Percentiles rank a stretch among this genome's conserved stretches.
phyloP scores from a whole-genome alignment of 2,329 filamentous ascomycete species.

The Aureobasidium lini region DNA sequence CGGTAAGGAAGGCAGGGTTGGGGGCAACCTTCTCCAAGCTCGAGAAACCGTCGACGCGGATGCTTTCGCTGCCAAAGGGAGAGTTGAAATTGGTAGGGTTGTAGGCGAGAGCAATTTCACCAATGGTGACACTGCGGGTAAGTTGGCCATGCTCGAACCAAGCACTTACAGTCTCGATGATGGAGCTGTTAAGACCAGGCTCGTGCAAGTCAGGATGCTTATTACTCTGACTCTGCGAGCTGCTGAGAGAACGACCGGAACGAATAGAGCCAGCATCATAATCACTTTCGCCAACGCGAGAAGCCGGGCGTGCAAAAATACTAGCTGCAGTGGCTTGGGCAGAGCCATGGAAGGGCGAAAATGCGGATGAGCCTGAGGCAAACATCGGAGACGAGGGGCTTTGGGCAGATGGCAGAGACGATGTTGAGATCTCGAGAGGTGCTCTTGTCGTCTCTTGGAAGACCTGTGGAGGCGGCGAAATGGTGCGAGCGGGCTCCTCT shows the following conservation, averaged over 20 bases:
- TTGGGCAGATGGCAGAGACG: conserved; percentile 3
- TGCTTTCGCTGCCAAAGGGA: conserved; percentile 47
- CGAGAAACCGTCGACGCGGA: conserved; percentile 81
- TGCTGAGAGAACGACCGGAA: conserved; percentile 73
- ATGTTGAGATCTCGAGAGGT: conserved; percentile 9
- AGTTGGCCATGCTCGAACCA: conserved; percentile 68
- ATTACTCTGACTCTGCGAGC: conserved; percentile 54
- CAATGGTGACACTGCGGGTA: conserved; percentile 66
- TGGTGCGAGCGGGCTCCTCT: conserved; percentile 19
- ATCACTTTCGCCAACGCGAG: conserved; percentile 22
- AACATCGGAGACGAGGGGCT: conserved; percentile 19
- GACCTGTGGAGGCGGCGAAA: conserved; percentile 20
- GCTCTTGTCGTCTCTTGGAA: conserved; percentile 2
- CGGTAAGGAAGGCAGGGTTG: conserved; percentile 82
- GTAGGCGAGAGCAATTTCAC: conserved; percentile 83
- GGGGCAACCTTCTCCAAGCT: conserved; percentile 87
- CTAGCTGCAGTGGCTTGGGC: conserved; percentile 17
- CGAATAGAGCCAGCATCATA: conserved; percentile 85
- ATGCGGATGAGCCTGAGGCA: conserved; percentile 20
- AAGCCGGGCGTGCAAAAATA: conserved; percentile 24
- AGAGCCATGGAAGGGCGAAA: conserved; percentile 23
- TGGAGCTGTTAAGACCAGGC: conserved; percentile 75
- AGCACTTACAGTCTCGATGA: conserved; percentile 86
- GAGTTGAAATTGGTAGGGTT: conserved; percentile 49
- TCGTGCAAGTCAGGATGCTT: conserved; percentile 76